Base-by-base conservation (phyloP, 2,329 filamentous ascomycete genomes). In the Aspergillus felis region DNA sequence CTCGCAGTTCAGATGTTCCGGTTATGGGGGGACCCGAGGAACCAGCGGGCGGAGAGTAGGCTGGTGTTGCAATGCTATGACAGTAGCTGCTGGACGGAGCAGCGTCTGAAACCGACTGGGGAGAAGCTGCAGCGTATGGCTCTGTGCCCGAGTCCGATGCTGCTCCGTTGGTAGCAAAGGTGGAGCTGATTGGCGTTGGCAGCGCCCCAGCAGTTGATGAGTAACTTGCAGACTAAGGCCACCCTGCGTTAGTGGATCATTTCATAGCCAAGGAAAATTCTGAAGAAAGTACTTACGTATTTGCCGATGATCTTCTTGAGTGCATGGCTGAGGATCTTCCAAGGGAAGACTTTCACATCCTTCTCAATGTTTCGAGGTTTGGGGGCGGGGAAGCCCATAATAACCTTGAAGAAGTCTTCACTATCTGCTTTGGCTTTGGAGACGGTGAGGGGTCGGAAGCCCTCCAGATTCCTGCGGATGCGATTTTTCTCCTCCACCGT, bases 361-460 rank as follows among this genome's bases (percentile, higher is more conserved):
- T 99, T 99, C 79, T 97, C 94, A 63, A 99, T 99, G 71, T 97
- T 97, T 61, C 94, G 84, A 20, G 94, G 94, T 76, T 97, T 97
- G 1, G 94, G 94, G 59, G 89, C 90, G 12, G 92, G 91, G 71
- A 97, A 97, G 1, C 87, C 91, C 94, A 99, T 99, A 77, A 99
- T 97, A 67, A 97, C 84, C 79, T 97, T 97, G 86, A 97, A 97
- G 75, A 97, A 97, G 55, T 95, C 91, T 73, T 97, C 93, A 71
- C 90, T 96, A 58, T 97, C 93, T 1, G 87, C 71, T 76, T 96
- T 96, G 57, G 87, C 87, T 76, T 99, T 99, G 65, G 92, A 96
- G 20, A 99, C 92, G 0, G 94, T 99, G 62, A 91, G 78, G 0
- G 94, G 94, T 38, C 91, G 87, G 79, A 96, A 97, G 0, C 92